Percentiles rank a stretch among this genome's conserved stretches.
Conservation (phyloP, 2,329 filamentous ascomycete genomes). For the Tolypocladium inflatum region DNA sequence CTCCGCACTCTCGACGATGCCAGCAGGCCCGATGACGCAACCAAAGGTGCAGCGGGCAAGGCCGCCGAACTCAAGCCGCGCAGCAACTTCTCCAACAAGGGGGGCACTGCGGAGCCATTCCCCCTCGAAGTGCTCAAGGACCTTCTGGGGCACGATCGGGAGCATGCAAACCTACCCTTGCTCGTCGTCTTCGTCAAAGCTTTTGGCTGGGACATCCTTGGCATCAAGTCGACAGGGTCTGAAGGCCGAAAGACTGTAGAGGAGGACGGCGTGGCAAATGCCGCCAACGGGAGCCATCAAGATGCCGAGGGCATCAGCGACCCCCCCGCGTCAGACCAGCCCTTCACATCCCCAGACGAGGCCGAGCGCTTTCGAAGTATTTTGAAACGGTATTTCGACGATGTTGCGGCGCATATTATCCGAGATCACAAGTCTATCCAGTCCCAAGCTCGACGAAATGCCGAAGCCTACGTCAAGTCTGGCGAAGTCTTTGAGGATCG, state of each 20-base stretch:
- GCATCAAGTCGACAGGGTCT: conserved; percentile 59
- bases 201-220: conserved; percentile 91
- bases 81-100: conserved; percentile 37
- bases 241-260: conserved; percentile 79
- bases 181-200: conserved; percentile 94
- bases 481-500: conserved; percentile 97
- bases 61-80: conserved; percentile 49
- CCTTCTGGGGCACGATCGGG: conserved; percentile 83
- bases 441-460: conserved; percentile 84
- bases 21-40: conserved; percentile 52
- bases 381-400: conserved; percentile 80
- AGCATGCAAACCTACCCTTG: conserved; percentile 82
- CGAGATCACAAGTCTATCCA: conserved; percentile 88
- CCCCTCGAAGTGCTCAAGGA: conserved; percentile 97
- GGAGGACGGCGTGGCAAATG: conserved; percentile 62
- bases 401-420: conserved; percentile 78
- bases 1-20: conserved; percentile 69
- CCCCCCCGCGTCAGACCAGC: conserved; percentile 49
- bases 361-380: conserved; percentile 82
- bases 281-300: conserved; percentile 24
- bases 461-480: conserved; percentile 96
- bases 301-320: conserved; percentile 42
- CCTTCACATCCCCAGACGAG: conserved; percentile 66
- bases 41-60: conserved; percentile 54
- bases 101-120: conserved; percentile 73